Conservation (phyloP, 2,329 filamentous ascomycete species). For the Gremmenia infestans region DNA sequence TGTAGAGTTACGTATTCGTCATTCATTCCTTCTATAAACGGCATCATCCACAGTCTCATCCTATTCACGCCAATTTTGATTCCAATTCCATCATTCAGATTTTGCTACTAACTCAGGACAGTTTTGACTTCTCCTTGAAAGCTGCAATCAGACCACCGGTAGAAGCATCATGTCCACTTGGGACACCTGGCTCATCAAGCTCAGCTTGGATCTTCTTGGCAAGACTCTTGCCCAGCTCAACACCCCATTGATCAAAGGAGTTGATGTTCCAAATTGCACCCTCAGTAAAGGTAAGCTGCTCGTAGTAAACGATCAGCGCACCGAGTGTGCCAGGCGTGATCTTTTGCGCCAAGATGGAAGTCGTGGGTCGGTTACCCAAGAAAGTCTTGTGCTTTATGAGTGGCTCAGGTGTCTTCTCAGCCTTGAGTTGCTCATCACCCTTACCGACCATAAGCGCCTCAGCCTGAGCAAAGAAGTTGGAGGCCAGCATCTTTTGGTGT, state of each 20-base stretch:
- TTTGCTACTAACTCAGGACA: slow-evolving; percentile 8
- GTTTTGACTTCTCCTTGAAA: slow-evolving; percentile 65
- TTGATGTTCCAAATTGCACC: slow-evolving; percentile 99
- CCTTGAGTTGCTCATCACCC: slow-evolving; percentile 72
- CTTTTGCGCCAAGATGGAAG: slow-evolving; percentile 82
- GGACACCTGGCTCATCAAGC: slow-evolving; percentile 71
- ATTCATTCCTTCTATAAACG: not conserved
- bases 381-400: slow-evolving; percentile 99
- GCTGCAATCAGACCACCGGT: slow-evolving; percentile 86
- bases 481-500: slow-evolving; percentile 94
- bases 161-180: slow-evolving; percentile 73
- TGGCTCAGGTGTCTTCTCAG: slow-evolving; percentile 66
- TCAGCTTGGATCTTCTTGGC: slow-evolving; percentile 88
- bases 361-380: slow-evolving; percentile 94
- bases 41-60: not conserved
- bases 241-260: slow-evolving; percentile 99
- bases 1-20: not conserved
- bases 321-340: slow-evolving; percentile 93
- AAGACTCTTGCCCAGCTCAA: slow-evolving; percentile 93
- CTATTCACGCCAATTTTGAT: not conserved
- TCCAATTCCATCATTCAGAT: slow-evolving; percentile 4
- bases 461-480: slow-evolving; percentile 86
- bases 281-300: slow-evolving; percentile 97
- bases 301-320: slow-evolving; percentile 96
- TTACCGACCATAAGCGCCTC: slow-evolving; percentile 91